Evolutionary conservation across 1,284 basidiomycete genomes (phyloP), one percentile per base, ranked within the genome.

Genomic region (Malassezia brasiliensis): DNA sequence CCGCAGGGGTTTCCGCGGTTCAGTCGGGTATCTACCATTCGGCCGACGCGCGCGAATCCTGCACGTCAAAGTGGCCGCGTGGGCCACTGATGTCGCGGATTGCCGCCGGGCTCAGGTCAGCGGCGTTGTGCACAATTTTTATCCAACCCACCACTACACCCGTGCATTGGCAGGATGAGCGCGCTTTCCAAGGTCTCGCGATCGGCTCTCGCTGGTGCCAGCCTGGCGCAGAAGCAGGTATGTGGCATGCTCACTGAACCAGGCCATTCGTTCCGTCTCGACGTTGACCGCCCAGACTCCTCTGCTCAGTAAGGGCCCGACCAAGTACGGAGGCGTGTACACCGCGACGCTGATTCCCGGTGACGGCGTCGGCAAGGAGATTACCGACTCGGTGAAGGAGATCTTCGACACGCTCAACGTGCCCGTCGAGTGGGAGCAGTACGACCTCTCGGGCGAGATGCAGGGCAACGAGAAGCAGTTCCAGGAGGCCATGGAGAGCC

Each of bases 381-480:
- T 99, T 76, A 90, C 91, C 62, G 88, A 93, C 78, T 93, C 90
- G 17, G 93, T 99, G 69, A 96, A 99, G 81, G 90, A 96, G 79
- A 90, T 98, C 76, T 99, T 98, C 71, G 88, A 94, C 76, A 83
- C 88, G 63, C 83, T 90, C 76, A 98, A 98, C 76, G 94, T 90
- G 34, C 94, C 94, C 77, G 91, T 99, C 78, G 89, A 96, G 78
- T 99, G 91, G 88, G 91, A 96, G 77, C 89, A 96, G 77, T 96
- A 91, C 79, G 83, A 96, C 76, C 90, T 99, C 62, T 93, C 90
- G 44, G 94, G 94, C 60, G 85, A 94, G 81, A 94, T 90, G 35
- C 88, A 88, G 53, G 82, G 87, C 55, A 89, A 89, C 70, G 93
- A 96, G 77, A 86, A 84, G 53, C 83, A 96, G 68, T 98, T 98